Evolutionary conservation across 352 stramenopile genomes (phyloP), one percentile per base, ranked within the genome.

Genomic region (Phytophthora melonis): DNA sequence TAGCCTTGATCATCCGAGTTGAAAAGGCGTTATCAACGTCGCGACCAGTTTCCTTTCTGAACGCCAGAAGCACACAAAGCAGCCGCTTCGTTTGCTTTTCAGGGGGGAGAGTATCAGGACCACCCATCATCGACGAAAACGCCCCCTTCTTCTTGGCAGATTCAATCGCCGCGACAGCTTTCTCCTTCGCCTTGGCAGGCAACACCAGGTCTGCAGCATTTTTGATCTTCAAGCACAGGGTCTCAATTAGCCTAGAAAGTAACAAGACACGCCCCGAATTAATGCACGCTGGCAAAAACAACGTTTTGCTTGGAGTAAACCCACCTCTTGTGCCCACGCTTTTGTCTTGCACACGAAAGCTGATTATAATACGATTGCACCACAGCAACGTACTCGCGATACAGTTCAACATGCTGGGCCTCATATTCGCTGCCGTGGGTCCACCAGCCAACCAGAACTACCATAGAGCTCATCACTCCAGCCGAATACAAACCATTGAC

Each of bases 391-490:
- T 63, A 63, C 25, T 45, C 39, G 18, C 30, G 27, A 64, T 64
- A 70, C 13, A 27, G 64, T n/a, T 14, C 2, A 36, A 21, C 9
- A 64, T 54, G 7, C 23, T 27, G 23, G 23, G 23, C 23, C 27
- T 63, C n/a, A 19, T 11, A 3, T 53, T 64, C 3, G 30, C 30
- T 34, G 30, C 30, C 30, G 30, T 34, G 30, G 63, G 23, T 27
- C 23, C 50, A 54, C 13, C 43, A 49, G n/a, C 41, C 13, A n/a
- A 61, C 27, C 21, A 68, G 14, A 13, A 55, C 2, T 8, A 45
- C 21, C 32, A 68, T 25, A 10, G 34, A 68, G n/a, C 25, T 52
- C 9, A 54, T 16, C 5, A 68, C 61, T 55, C 54, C 50, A 16
- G 3, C 10, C 19, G 5, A 11, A n/a, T 68, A 34, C 18, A 21